Evolutionary conservation across 164 flowering plant species (phyloP), one percentile per base, ranked within the genome.

Genomic region (Tetracentron sinense): DNA sequence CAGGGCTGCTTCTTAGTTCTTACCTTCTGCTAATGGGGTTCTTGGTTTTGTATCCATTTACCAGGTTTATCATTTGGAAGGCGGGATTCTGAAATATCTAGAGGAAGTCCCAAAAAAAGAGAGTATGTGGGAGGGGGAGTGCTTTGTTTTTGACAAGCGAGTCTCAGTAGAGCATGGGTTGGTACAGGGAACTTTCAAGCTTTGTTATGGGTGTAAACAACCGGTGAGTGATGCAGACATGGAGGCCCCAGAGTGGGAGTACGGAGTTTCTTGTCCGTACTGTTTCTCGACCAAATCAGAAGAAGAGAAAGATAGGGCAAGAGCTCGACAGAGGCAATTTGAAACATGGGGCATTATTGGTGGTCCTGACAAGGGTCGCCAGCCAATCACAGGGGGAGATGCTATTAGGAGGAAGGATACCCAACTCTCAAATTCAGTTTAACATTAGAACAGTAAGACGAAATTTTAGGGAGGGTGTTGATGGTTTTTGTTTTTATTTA

Each of bases 121-220:
- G 69, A 87, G 96, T 72, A 84, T 90, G 0, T 90, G 98, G 98
- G 96, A 87, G 63, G 98, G 98, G 0, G 97, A 90, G 62, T 93
- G 98, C 75, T 93, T 90, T 78, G 98, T 93, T 57, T 93, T 93
- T 71, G 97, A 93, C 79, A 93, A 90, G 64, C 78, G 98, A 65
- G 97, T 90, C 56, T 86, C 98, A 0, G 98, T 93, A 6, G 91
- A 87, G 42, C 98, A 94, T 61, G 96, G 98, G 21, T 67, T 93
- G 72, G 81, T 46, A n/a, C 93, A 75, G 54, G 97, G 97, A 61
- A 86, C 72, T 21, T 85, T 79, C 80, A 87, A 86, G 67, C 96
- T 94, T 22, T 94, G 97, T 75, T 90, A 91, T 72, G 98, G 98
- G 23, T 94, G 97, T n/a, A n/a, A n/a, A n/a, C n/a, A n/a, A n/a